Evolutionary conservation across 371 early-diverging fungal genomes (phyloP).

Genomic region (Actinomortierella wolfii): DNA sequence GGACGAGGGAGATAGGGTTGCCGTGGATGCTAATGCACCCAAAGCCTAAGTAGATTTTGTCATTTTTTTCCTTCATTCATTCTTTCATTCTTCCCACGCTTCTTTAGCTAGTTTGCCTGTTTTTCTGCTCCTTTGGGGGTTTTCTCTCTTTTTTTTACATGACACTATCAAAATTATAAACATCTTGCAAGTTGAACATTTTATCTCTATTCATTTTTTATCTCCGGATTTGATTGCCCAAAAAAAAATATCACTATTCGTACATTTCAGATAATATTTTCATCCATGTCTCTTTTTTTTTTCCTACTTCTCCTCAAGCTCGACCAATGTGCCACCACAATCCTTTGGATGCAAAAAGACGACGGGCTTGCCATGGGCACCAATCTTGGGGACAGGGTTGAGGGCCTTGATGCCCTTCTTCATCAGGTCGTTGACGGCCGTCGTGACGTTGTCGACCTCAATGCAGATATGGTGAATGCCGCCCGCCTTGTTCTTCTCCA

Average conservation of each 20-base stretch:
- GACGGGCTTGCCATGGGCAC: conserved; percentile 81
- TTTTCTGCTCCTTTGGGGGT: not conserved
- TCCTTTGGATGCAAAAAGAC: conserved; percentile 85
- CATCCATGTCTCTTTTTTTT: no score
- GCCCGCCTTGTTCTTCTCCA: conserved; percentile 75
- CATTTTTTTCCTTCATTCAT: not conserved
- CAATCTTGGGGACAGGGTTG: conserved; percentile 75
- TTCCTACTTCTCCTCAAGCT: conserved; percentile 59
- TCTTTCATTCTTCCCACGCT: not conserved
- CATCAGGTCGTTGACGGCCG: conserved; percentile 63
- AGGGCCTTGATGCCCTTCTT: conserved; percentile 64
- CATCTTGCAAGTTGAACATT: not conserved
- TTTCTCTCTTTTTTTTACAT: not conserved
- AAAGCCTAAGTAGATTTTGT: not conserved
- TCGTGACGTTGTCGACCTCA: conserved; percentile 69
- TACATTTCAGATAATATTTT: no score
- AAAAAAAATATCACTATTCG: no score
- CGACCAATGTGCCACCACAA: conserved; percentile 80
- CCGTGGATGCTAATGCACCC: not conserved
- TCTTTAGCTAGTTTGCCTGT: not conserved
- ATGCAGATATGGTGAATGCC: conserved; percentile 85
- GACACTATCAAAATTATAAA: not conserved
- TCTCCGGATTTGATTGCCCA: no score
- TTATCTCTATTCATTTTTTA: conserved; percentile 3
- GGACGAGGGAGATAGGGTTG: not conserved